A percentile compares a stretch with the other conserved stretches of the same genome.
These are phyloP conservation scores for Rhododendron williamsianum DNA, from an alignment of 148 eudicot species.

Conservation along the genomic window DNA sequence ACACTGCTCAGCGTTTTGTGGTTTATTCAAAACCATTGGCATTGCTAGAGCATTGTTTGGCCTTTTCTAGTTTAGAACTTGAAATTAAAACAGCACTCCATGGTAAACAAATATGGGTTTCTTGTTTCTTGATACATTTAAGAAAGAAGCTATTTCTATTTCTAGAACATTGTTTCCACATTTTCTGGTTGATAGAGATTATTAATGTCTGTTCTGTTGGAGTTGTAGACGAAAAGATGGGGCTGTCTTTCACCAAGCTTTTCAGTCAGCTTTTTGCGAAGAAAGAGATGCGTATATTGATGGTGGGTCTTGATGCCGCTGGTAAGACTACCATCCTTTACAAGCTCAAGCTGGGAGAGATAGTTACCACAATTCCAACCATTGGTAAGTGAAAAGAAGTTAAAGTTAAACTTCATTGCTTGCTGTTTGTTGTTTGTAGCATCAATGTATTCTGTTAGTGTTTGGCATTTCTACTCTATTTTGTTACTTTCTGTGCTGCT, in stretches of 20 bases:
- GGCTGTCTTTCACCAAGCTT: slow-evolving; percentile 66
- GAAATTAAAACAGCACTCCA: background rate
- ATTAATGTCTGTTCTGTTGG: slow-evolving; percentile 15
- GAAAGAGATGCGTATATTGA: slow-evolving; percentile 70
- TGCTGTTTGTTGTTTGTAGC: background rate
- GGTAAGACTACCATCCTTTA: slow-evolving; percentile 75
- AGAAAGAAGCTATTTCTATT: background rate
- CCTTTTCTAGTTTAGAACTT: background rate
- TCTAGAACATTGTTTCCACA: background rate
- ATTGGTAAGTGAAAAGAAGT: slow-evolving; percentile 39
- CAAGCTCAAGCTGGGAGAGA: slow-evolving; percentile 75
- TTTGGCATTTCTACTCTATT: background rate
- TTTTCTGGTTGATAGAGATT: background rate
- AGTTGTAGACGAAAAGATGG: slow-evolving; percentile 35
- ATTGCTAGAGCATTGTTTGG: background rate
- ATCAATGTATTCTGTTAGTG: background rate
- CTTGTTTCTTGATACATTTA: background rate
- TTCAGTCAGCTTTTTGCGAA: slow-evolving; percentile 62
- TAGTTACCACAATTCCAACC: slow-evolving; percentile 74
- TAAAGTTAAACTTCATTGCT: background rate
- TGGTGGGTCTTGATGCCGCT: slow-evolving; percentile 85
- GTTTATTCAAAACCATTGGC: background rate
- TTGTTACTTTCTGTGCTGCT: background rate
- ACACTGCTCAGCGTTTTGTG: background rate
- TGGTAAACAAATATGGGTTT: background rate